Evolutionary conservation across 768 basidiomycete species (phyloP).

Genomic region (Gloeopeniophorella convolvens): DNA sequence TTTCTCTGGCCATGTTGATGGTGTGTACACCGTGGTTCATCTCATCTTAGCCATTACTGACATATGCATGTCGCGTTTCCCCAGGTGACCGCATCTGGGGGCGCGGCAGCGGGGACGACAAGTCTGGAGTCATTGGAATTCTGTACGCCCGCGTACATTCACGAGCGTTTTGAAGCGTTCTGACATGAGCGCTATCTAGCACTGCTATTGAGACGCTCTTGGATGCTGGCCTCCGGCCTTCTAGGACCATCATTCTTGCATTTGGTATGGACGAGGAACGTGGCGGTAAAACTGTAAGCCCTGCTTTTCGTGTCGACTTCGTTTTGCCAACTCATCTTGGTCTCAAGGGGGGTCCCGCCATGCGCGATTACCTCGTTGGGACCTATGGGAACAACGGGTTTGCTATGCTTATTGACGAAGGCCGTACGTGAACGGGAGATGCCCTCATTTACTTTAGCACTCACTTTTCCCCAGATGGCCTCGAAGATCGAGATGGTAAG

Average conservation of each 20-base stretch:
- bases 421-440: too few relatives aligned
- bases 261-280: conserved; percentile 25
- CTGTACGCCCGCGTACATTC: conserved; percentile 34
- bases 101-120: conserved; percentile 69
- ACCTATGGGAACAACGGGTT: conserved; percentile 34
- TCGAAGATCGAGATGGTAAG: conserved; percentile 14
- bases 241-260: conserved; percentile 43
- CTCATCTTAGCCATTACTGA: too few relatives aligned
- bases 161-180: too few relatives aligned
- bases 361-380: conserved; percentile 26
- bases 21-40: too few relatives aligned
- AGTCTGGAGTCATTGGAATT: conserved; percentile 62
- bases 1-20: conserved; percentile 52
- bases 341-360: conserved; percentile 30
- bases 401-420: conserved; percentile 44
- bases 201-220: conserved; percentile 59
- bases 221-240: conserved; percentile 53
- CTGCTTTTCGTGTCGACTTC: neutral
- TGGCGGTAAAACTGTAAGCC: conserved; percentile 9
- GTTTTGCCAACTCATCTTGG: too few relatives aligned
- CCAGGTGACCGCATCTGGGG: conserved; percentile 65
- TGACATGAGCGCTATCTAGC: too few relatives aligned
- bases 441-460: too few relatives aligned
- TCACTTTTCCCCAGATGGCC: too few relatives aligned
- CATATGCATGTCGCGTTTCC: too few relatives aligned